Evolutionary conservation across 225 moss, liverwort and hornwort genomes (phyloP).

Genomic region (Antitrichia curtipendula): DNA sequence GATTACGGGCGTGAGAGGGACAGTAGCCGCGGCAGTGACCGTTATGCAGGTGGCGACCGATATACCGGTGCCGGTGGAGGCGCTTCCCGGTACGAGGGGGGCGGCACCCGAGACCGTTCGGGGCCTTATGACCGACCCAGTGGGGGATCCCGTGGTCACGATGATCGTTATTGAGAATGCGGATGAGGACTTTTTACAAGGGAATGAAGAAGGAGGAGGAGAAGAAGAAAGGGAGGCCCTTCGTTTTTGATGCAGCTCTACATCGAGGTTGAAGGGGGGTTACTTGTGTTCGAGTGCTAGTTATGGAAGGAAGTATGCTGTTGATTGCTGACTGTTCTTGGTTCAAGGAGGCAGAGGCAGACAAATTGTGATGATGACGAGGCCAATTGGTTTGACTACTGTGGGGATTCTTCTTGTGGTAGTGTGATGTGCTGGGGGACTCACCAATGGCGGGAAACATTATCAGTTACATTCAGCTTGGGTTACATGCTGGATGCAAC

Average conservation of each 20-base stretch:
- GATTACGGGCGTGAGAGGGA: conserved; percentile 49
- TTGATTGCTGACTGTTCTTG: conserved; percentile 18
- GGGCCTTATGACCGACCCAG: conserved; percentile 91
- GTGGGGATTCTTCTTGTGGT: conserved; percentile 27
- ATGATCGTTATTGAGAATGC: conserved; percentile 68
- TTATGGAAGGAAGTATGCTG: conserved; percentile 31
- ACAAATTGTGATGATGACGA: conserved; percentile 20
- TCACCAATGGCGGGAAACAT: conserved; percentile 32
- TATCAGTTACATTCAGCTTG: conserved; percentile 30
- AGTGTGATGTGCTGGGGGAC: conserved; percentile 18
- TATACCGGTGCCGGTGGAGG: conserved; percentile 65
- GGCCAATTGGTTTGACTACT: conserved; percentile 22
- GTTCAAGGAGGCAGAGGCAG: conserved; percentile 17
- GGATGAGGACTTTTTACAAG: neutral
- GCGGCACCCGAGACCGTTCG: conserved; percentile 70
- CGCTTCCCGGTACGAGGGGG: conserved; percentile 69
- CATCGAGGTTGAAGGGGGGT: conserved; percentile 30
- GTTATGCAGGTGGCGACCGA: conserved; percentile 82
- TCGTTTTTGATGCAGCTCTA: conserved; percentile 16
- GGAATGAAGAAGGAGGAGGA: neutral
- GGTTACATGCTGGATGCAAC: conserved; percentile 35
- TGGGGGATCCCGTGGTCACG: conserved; percentile 80
- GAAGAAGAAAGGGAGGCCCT: neutral
- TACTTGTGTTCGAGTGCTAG: conserved; percentile 32
- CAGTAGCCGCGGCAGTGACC: conserved; percentile 45